phyloP scores from a whole-genome alignment of 78 protist genomes.

The Protostelium mycophagum region DNA sequence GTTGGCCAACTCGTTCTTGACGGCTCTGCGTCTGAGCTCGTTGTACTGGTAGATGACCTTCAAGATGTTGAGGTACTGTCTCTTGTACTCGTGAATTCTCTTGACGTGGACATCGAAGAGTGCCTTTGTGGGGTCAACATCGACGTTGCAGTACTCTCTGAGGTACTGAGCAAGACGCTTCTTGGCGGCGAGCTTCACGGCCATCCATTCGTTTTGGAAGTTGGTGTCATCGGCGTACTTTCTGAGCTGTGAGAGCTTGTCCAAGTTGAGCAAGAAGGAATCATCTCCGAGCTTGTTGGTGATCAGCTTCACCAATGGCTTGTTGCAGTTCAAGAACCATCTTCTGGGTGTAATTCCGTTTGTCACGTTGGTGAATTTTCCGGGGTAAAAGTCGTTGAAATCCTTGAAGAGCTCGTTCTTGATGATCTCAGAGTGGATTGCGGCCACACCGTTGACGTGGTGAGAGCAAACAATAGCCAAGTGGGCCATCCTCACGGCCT shows the following conservation, averaged over 20 bases:
- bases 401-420: constrained; percentile 75
- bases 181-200: constrained; percentile 72
- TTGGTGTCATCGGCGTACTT: constrained; percentile 67
- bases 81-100: constrained; percentile 97
- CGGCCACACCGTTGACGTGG: constrained; percentile 95
- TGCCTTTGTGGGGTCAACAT: constrained; percentile 65
- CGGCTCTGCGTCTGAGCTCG: constrained; percentile 36
- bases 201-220: constrained; percentile 28
- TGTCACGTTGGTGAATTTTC: constrained; percentile 89
- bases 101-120: constrained; percentile 94
- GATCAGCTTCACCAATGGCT: constrained; percentile 66
- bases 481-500: constrained; percentile 88
- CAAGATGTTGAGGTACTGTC: constrained; percentile 88
- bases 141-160: constrained; percentile 59
- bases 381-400: constrained; percentile 76
- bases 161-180: constrained; percentile 73
- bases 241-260: constrained; percentile 56
- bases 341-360: constrained; percentile 97
- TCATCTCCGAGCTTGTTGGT: constrained; percentile 68
- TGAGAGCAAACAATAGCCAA: constrained; percentile 86
- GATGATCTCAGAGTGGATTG: constrained; percentile 87
- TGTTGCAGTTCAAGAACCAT: constrained; percentile 90
- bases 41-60: constrained; percentile 51
- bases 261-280: constrained; percentile 74
- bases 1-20: neutral